Base-by-base conservation (phyloP, 371 early-diverging fungal species). In the Syncephalastrum contaminatum region DNA sequence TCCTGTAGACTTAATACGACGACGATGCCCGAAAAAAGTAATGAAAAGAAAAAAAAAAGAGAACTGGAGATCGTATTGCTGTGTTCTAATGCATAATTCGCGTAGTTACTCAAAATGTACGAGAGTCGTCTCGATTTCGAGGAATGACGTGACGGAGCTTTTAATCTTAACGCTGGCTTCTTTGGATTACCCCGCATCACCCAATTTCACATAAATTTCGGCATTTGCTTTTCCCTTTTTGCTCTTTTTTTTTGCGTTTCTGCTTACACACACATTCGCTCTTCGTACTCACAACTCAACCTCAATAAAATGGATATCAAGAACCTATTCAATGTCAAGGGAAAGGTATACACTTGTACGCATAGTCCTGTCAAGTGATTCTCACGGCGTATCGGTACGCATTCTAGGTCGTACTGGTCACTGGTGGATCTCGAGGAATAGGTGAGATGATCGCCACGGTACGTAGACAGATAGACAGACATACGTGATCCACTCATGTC, bases 391-490 rank as follows among this genome's bases (percentile, higher is more conserved):
- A 10, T 2, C 2, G 36, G 2, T 8, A 30, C 10, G 36, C 12
- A 8, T 30, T 30, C 10, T 30, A 91, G 76, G 85, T 92, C 14
- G 93, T 88, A 16, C 73, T 94, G 22, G 85, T 94, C n/a, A 94
- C 92, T 14, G 94, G 94, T 50, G 94, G 94, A 43, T 84, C 88
- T 45, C 70, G 85, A 46, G 88, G 87, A 25, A 73, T 82, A 44
- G 88, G 87, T 13, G 68, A 77, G 53, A 82, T 85, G 83, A 78
- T 87, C 30, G 75, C 82, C 19, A 69, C 71, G 16, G 66, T 66
- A 45, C 36, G 45, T 42, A 18, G 49, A 19, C 27, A 5, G 18
- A 39, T 12, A 16, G 30, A 25, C 3, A 25, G 25, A 25, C 3
- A 25, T 25, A 7, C 7, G 25, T 1, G 25, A 25, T 25, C 25